Evolutionary conservation across 192 early-diverging fungal genomes (phyloP), one percentile per base, ranked within the genome.

Genomic region (Pecoramyces ruminantium): DNA sequence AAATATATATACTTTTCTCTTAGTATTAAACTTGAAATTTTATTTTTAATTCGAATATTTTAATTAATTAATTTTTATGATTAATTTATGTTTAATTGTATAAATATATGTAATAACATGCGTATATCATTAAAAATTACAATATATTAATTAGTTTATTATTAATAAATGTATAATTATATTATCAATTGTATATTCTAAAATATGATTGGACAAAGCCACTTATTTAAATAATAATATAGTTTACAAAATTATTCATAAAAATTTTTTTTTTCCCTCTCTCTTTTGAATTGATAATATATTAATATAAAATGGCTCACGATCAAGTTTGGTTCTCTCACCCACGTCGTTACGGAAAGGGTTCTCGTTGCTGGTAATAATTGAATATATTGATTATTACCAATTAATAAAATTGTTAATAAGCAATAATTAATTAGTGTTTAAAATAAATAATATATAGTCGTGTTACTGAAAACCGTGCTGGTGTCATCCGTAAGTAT

Each of bases 401-500:
- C n/a, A n/a, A n/a, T n/a, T n/a, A n/a, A n/a, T n/a, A n/a, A n/a
- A n/a, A n/a, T n/a, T n/a, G n/a, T n/a, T n/a, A n/a, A n/a, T n/a
- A n/a, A n/a, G n/a, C n/a, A n/a, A n/a, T n/a, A n/a, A n/a, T n/a
- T n/a, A n/a, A n/a, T n/a, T n/a, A n/a, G n/a, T n/a, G n/a, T n/a
- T n/a, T n/a, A n/a, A 16, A 25, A 58, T 80, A 21, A 51, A 51
- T 40, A 51, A 13, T 15, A 15, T 38, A 80, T 84, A 95, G 94
- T 92, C 96, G 98, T 85, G 96, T 98, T 85, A 98, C 96, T 89
- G 91, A 95, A 84, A 96, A 99, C 94, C 96, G 92, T 86, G 98
- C 98, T 83, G 98, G 98, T 93, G 94, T 99, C 87, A 98, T 99
- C 89, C 96, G 98, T 92, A 99, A 99, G 93, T 99, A 99, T 91